Percentiles rank a stretch among this genome's conserved stretches.
Conservation (phyloP, 2,329 filamentous ascomycete genomes). For the Elsinoe arachidis region DNA sequence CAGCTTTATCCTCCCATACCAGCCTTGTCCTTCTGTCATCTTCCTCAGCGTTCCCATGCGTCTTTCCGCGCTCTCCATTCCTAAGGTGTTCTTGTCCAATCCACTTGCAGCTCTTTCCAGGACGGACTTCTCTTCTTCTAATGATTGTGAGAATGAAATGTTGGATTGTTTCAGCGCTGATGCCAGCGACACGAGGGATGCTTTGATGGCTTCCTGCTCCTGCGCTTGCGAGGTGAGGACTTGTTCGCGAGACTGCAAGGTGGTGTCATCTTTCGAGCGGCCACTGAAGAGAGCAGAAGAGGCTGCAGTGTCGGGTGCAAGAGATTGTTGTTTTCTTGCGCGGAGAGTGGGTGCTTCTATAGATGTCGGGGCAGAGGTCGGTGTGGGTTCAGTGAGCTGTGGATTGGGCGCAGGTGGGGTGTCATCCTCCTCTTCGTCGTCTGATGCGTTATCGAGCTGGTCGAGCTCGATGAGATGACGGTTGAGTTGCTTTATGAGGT, state of each 20-base stretch:
- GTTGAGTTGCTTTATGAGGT: constrained; percentile 56
- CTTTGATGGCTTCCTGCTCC: constrained; percentile 77
- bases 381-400: constrained; percentile 21
- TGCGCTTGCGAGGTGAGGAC: constrained; percentile 38
- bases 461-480: constrained; percentile 61
- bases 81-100: constrained; percentile 65
- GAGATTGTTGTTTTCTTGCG: constrained; percentile 13
- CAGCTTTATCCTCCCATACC: constrained; percentile 68
- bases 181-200: constrained; percentile 74
- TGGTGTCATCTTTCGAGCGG: constrained; percentile 19
- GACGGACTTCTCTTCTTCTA: constrained; percentile 67
- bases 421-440: constrained; percentile 32
- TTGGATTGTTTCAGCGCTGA: constrained; percentile 67
- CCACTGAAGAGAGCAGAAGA: constrained; percentile 33
- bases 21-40: constrained; percentile 83
- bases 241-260: neutral
- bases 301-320: constrained; percentile 14
- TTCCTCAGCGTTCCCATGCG: constrained; percentile 67
- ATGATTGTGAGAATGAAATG: constrained; percentile 58
- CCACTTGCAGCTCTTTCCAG: constrained; percentile 63
- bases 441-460: constrained; percentile 42
- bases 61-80: constrained; percentile 66
- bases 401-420: constrained; percentile 29
- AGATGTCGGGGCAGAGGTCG: constrained; percentile 18
- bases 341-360: neutral